Evolutionary conservation across 2,329 filamentous ascomycete genomes (phyloP), one percentile per base, ranked within the genome.

Genomic region (Tetracladium maxilliforme): DNA sequence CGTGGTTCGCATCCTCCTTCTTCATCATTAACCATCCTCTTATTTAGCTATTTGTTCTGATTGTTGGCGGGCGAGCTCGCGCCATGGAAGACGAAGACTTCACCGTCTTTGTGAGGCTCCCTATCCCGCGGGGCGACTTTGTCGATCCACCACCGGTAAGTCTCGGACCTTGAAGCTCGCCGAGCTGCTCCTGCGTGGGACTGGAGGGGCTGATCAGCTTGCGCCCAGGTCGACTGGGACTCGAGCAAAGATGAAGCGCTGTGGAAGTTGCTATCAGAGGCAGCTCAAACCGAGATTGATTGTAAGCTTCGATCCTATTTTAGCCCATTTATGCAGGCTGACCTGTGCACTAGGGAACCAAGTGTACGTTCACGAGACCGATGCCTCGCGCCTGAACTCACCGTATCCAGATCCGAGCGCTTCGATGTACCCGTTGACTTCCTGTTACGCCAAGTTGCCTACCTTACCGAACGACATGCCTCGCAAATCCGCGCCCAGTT

Each of bases 151-250:
- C 82, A 23, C 74, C 77, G 35, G 86, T 86, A 64, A 47, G 66
- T 47, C 30, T 24, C 21, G 30, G 22, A 5, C 12, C 6, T 12
- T 17, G 11, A 19, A 10, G 6, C 17, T 19, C 12, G 8, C 11
- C 19, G 28, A 23, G 25, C 34, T 39, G 21, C n/a, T n/a, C n/a
- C n/a, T n/a, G n/a, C n/a, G n/a, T n/a, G n/a, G n/a, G n/a, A 38
- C 29, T 24, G 21, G 21, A 13, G 10, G 11, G n/a, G n/a, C n/a
- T n/a, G n/a, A n/a, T n/a, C n/a, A n/a, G n/a, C n/a, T n/a, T n/a
- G n/a, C n/a, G n/a, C n/a, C n/a, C 25, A 92, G 83, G 74, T 90
- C 28, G 71, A 83, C 48, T 98, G 90, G 90, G 75, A 86, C 49
- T 65, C 76, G 2, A 59, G 65, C 13, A 95, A 94, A 49, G 90